A percentile compares a stretch with the other conserved stretches of the same genome.
phyloP scores from a whole-genome alignment of 2,329 filamentous ascomycete species.

The Drechslerella dactyloides region DNA sequence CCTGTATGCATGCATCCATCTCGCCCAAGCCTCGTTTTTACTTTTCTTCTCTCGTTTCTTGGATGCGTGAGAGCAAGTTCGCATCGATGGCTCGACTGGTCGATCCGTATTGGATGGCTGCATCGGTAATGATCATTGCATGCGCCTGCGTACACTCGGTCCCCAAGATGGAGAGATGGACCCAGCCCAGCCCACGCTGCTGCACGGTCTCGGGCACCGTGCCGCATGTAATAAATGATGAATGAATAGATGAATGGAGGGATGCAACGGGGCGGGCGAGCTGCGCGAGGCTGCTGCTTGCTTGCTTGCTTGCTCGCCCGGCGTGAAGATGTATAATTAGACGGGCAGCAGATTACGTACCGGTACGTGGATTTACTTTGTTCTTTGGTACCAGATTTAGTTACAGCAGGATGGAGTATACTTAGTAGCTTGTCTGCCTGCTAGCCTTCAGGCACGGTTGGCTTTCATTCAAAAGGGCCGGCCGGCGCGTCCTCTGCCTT shows the following conservation, averaged over 20 bases:
- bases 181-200: too few species aligned
- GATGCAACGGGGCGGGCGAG: not conserved
- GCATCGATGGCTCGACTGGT: conserved; percentile 44
- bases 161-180: too few species aligned
- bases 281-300: not conserved
- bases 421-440: too few species aligned
- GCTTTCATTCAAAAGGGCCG: too few species aligned
- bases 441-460: too few species aligned
- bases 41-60: not conserved
- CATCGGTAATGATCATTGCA: conserved; percentile 4
- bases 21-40: not conserved
- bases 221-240: not conserved
- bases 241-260: too few species aligned
- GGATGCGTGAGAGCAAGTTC: conserved; percentile 10
- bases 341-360: too few species aligned
- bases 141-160: not conserved
- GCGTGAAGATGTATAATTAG: not conserved
- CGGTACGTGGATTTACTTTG: too few species aligned
- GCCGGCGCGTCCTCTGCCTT: too few species aligned
- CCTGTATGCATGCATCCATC: not conserved
- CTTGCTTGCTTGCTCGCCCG: not conserved
- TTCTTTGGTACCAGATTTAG: not conserved
- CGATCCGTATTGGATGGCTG: too few species aligned
- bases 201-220: not conserved
- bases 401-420: not conserved